Evolutionary conservation across 2,329 filamentous ascomycete genomes (phyloP), one percentile per base, ranked within the genome.

Genomic region (Neocucurbitaria cava): DNA sequence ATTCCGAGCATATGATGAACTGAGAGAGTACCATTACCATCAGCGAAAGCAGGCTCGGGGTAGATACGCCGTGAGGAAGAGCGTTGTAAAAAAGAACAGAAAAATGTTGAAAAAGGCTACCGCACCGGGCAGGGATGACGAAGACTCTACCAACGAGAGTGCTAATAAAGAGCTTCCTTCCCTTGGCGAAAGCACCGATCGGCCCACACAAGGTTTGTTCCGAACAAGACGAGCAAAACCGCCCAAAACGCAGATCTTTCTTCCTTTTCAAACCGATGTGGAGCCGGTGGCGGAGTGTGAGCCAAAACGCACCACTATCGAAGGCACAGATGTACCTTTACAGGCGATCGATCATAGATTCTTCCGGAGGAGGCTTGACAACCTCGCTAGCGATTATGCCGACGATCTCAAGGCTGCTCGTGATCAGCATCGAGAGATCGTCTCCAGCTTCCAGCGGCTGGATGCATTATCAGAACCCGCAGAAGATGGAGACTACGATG

Each of bases 401-500:
- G 71, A 74, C 7, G 71, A 66, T 74, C 87, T 58, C 80, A 85
- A 41, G 75, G 59, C 67, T 54, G 65, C 65, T 31, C 65, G 72
- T 48, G 65, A 61, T 36, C 70, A 73, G 42, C 71, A 76, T 40
- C 64, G 73, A 46, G 74, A 76, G 40, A 78, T 77, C 31, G 70
- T 74, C 13, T 72, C 73, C 10, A 74, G 75, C 30, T 76, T 79
- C 36, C 68, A 81, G 55, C 79, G 82, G 45, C 66, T 85, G 52
- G 71, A 81, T 9, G 75, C 79, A 21, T 50, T 76, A 5, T 60
- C 63, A 30, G 60, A 66, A 10, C 75, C 67, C 15, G 77, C 85
- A 54, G 79, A 83, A 56, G 71, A 73, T 20, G 83, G 82, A 9
- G 77, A 85, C 24, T 70, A 78, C 21, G 76, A 79, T 36, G 81